Percentiles rank a stretch among this genome's conserved stretches.
phyloP scores from a whole-genome alignment of 371 early-diverging fungal species.

The Choanephora cucurbitarum region DNA sequence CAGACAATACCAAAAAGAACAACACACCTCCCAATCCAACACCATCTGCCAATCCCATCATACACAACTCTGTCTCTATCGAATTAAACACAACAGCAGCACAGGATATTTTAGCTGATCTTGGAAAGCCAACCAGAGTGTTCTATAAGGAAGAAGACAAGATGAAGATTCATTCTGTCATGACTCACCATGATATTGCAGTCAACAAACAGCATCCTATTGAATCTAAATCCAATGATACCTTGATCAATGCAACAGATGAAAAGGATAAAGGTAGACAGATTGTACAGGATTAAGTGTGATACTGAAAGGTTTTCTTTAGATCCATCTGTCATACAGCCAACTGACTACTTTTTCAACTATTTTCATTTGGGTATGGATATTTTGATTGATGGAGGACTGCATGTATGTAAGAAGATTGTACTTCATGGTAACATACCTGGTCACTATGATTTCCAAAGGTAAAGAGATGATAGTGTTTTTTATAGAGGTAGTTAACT shows the following conservation, averaged over 20 bases:
- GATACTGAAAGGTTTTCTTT: not conserved
- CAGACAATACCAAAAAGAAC: slow-evolving; percentile 24
- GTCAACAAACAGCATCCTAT: slow-evolving; percentile 9
- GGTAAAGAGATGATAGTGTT: too few species aligned
- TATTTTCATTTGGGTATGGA: slow-evolving; percentile 78
- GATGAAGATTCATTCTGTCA: slow-evolving; percentile 69
- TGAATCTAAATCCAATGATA: slow-evolving; percentile 18
- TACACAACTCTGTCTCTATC: slow-evolving; percentile 35
- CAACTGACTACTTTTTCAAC: slow-evolving; percentile 70
- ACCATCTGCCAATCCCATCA: not conserved
- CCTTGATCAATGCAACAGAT: slow-evolving; percentile 14
- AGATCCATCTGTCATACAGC: slow-evolving; percentile 22
- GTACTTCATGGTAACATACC: slow-evolving; percentile 76
- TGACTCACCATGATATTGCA: not conserved
- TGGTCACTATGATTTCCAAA: slow-evolving; percentile 74
- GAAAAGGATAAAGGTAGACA: slow-evolving; percentile 44
- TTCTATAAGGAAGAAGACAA: slow-evolving; percentile 75
- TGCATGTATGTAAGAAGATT: slow-evolving; percentile 73
- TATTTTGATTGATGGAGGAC: slow-evolving; percentile 68
- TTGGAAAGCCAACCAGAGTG: slow-evolving; percentile 64
- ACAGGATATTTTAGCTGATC: slow-evolving; percentile 73
- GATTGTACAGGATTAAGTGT: not conserved
- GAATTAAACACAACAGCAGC: slow-evolving; percentile 50
- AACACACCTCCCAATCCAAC: not conserved
- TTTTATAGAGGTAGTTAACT: too few species aligned